Evolutionary conservation across 1,284 basidiomycete genomes (phyloP).

Genomic region (Trichosporon asahii): DNA sequence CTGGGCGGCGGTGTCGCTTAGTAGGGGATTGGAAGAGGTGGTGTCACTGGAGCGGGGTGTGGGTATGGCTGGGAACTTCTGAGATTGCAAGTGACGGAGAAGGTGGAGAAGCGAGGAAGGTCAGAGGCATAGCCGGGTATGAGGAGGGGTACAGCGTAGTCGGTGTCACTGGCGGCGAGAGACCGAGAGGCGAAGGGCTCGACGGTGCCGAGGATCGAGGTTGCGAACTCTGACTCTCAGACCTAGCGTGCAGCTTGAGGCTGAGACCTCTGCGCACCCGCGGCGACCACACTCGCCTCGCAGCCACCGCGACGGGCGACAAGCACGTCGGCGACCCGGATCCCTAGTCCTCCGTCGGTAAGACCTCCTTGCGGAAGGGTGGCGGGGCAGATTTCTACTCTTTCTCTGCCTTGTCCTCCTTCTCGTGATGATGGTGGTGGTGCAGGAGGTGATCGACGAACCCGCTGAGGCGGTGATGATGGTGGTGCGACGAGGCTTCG

Average conservation of each 20-base stretch:
- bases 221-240: not conserved
- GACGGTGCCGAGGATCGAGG: too few relatives aligned
- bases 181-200: not conserved
- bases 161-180: not conserved
- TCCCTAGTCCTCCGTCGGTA: not conserved
- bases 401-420: not conserved
- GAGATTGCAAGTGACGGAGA: too few relatives aligned
- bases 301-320: not conserved
- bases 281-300: not conserved
- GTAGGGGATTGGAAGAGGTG: too few relatives aligned
- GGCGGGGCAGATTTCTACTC: not conserved
- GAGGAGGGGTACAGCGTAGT: too few relatives aligned
- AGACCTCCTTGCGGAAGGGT: not conserved
- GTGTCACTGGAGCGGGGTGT: not conserved
- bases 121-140: too few relatives aligned
- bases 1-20: too few relatives aligned
- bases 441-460: slow-evolving; percentile 4
- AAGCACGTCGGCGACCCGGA: not conserved
- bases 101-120: not conserved
- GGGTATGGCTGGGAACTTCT: not conserved
- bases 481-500: not conserved
- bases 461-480: slow-evolving; percentile 5
- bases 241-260: not conserved
- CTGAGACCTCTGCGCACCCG: not conserved
- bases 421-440: not conserved